These are phyloP conservation scores for Saccharomyces paradoxus DNA, from an alignment of 805 yeast species.

Conservation along the genomic window DNA sequence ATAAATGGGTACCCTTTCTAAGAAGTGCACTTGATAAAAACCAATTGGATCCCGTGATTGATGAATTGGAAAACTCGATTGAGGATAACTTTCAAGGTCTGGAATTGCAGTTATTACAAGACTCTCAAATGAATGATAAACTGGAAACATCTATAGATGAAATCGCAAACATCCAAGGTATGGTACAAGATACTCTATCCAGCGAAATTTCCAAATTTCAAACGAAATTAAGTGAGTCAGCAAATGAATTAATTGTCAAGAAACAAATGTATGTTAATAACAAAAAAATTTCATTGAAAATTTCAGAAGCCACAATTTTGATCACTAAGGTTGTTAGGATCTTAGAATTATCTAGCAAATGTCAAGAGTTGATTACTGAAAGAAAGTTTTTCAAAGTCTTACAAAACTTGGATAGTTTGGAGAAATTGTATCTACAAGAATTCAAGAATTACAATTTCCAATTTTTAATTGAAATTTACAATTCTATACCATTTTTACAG, in stretches of 20 bases:
- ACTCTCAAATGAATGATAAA: constrained; percentile 29
- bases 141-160: constrained; percentile 46
- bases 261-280: constrained; percentile 52
- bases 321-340: constrained; percentile 71
- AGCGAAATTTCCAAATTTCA: constrained; percentile 50
- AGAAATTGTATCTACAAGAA: constrained; percentile 58
- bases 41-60: constrained; percentile 18
- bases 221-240: constrained; percentile 52
- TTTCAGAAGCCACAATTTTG: constrained; percentile 62
- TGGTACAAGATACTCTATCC: constrained; percentile 46
- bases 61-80: constrained; percentile 25
- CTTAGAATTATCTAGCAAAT: constrained; percentile 75
- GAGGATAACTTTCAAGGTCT: constrained; percentile 30
- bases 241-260: constrained; percentile 52
- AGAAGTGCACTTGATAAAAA: constrained; percentile 23
- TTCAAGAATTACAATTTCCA: constrained; percentile 58
- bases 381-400: constrained; percentile 79
- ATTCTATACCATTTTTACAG: constrained; percentile 69
- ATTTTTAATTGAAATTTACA: constrained; percentile 60
- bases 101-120: constrained; percentile 27
- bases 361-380: constrained; percentile 68
- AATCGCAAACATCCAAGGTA: constrained; percentile 51
- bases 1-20: constrained; percentile 29
- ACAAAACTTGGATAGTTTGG: constrained; percentile 69
- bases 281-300: constrained; percentile 56